Percentiles rank a stretch among this genome's conserved stretches.
These are phyloP conservation scores for Phyllosticta capitalensis DNA, from an alignment of 2,329 filamentous ascomycete species.

Conservation along the genomic window DNA sequence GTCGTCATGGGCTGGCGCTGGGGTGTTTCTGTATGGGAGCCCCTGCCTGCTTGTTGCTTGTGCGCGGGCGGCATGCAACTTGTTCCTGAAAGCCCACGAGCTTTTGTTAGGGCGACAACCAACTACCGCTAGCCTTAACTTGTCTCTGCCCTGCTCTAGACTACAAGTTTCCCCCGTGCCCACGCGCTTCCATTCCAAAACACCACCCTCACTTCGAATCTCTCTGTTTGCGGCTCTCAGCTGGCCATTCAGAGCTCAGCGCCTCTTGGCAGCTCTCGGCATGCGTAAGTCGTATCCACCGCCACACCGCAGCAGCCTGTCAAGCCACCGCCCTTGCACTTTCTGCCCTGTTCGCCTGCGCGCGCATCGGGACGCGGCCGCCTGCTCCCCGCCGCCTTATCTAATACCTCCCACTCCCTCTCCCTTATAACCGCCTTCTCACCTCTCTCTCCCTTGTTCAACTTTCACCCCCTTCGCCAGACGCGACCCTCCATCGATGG, in stretches of 20 bases:
- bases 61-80: no score
- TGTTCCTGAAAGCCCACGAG: no score
- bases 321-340: no score
- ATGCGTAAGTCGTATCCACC: background rate
- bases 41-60: no score
- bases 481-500: slow-evolving; percentile 37
- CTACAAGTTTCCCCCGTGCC: no score
- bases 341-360: no score
- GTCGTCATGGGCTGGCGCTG: background rate
- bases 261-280: background rate
- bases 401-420: background rate
- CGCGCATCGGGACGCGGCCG: no score
- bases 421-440: background rate
- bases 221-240: background rate
- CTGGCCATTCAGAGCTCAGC: background rate
- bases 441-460: background rate
- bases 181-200: no score
- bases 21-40: no score
- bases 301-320: background rate
- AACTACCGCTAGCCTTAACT: no score
- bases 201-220: background rate
- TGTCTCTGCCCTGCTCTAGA: no score
- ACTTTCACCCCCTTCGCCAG: slow-evolving; percentile 8
- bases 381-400: background rate
- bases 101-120: no score